Base-by-base conservation (phyloP, 305 asterid species). In the Fraxinus floribunda region DNA sequence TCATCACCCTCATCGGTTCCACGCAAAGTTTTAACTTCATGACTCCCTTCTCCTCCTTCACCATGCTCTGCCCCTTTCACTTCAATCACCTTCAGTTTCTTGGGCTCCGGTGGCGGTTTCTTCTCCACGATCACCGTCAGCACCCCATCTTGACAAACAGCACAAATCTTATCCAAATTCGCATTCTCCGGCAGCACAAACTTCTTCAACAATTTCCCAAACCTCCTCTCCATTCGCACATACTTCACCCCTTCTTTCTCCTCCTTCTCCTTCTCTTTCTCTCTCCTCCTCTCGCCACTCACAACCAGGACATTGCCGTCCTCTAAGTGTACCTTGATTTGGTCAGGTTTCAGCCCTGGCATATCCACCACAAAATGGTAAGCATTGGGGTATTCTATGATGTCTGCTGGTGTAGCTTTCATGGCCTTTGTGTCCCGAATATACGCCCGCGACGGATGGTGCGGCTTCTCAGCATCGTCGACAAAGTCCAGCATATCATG, bases 121-220 rank as follows among this genome's bases (percentile, higher is more conserved):
- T 89, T 88, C 81, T 83, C 78, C 71, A 89, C 87, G 71, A 83
- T 81, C 6, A 89, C 91, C 3, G 79, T 79, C 83, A 89, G 44
- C 15, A 89, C 92, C 16, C 92, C 92, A 38, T 88, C 90, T 75
- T 82, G 85, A 44, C 88, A 85, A 76, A 80, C 84, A 5, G 91
- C 90, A 24, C 78, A 49, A 30, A 88, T 78, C 16, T 72, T 74
- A 15, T 84, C 88, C 26, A 8, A 32, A 46, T 79, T 32, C 4
- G 86, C 88, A 76, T 84, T 89, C 10, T 84, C 88, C 26, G 91
- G 91, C 85, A 89, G 52, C 73, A 26, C 85, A 22, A 89, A 89
- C 79, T 85, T 88, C 90, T 84, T 85, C 87, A 87, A 64, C 36
- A 88, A 73, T 70, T 87, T 88, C 0, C 90, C 87, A 2, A 86